Evolutionary conservation across 805 yeast species (phyloP).

Genomic region (Wickerhamiella qilinensis): DNA sequence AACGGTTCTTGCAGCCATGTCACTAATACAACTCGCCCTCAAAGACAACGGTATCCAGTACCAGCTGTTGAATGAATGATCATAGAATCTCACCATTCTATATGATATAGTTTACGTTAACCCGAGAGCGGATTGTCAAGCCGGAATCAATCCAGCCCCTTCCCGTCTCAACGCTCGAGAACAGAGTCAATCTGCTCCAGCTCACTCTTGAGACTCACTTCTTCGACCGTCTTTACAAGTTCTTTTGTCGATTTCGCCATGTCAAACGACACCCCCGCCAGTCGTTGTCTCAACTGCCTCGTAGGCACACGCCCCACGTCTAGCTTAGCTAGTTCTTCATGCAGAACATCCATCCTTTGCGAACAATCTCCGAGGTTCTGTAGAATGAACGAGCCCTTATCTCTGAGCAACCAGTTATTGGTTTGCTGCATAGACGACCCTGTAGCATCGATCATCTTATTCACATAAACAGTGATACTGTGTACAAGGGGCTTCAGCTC

Average conservation of each 20-base stretch:
- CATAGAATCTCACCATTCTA: no score
- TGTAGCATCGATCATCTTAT: conserved; percentile 82
- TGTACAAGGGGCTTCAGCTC: conserved; percentile 54
- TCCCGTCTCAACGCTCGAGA: no score
- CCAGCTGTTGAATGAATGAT: background rate
- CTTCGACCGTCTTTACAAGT: conserved; percentile 88
- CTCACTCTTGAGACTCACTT: conserved; percentile 76
- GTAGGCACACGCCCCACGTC: conserved; percentile 51
- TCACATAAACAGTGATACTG: conserved; percentile 64
- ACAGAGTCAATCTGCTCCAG: conserved; percentile 62
- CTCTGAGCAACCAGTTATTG: conserved; percentile 67
- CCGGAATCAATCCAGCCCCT: no score
- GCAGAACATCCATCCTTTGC: conserved; percentile 61
- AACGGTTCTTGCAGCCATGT: conserved; percentile 35
- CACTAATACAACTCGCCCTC: conserved; percentile 20
- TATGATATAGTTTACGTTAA: no score
- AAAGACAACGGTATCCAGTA: background rate
- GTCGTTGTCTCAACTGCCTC: conserved; percentile 66
- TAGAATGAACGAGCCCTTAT: conserved; percentile 85
- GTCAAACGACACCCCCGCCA: conserved; percentile 92
- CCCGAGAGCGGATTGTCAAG: no score
- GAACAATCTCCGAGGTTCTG: conserved; percentile 73
- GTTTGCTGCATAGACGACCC: conserved; percentile 77
- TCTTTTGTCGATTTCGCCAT: conserved; percentile 94
- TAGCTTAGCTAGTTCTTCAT: conserved; percentile 25